phyloP scores from a whole-genome alignment of 805 yeast species.

The Saturnispora sanitii region DNA sequence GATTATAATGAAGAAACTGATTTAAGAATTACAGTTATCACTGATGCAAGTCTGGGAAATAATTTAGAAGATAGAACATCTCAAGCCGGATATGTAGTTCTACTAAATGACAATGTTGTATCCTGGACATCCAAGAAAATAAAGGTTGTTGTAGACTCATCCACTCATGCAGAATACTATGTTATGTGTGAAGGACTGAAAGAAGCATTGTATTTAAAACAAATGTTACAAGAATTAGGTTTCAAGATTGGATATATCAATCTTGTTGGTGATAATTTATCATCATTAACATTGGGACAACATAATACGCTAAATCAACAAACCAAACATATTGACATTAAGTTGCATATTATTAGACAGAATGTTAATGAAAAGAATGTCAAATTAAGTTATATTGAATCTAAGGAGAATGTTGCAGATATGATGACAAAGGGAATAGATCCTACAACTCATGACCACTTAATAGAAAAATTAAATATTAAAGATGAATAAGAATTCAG shows the following conservation, averaged over 20 bases:
- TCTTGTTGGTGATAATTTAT: not conserved
- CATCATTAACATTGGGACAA: not conserved
- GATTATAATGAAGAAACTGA: constrained; percentile 1
- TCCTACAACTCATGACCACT: not conserved
- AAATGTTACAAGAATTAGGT: not conserved
- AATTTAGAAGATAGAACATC: not conserved
- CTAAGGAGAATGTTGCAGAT: constrained; percentile 5
- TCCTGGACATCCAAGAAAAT: not conserved
- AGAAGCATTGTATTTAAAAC: not conserved
- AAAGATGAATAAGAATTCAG: not conserved
- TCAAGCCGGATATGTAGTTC: not conserved
- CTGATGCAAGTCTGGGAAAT: not conserved
- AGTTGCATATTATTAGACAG: constrained; percentile 5
- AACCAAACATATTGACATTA: constrained; percentile 8
- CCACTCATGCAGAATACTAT: not conserved
- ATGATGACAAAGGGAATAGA: not conserved
- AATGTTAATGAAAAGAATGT: not conserved
- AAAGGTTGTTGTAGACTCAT: not conserved
- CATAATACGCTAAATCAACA: constrained; percentile 4
- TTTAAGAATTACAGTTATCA: not conserved
- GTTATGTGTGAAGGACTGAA: not conserved
- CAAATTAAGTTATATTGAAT: not conserved
- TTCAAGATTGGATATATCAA: not conserved
- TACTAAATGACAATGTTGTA: not conserved
- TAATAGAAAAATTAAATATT: not conserved